phyloP scores from a whole-genome alignment of 345 rosid genomes.

The Durio zibethinus region DNA sequence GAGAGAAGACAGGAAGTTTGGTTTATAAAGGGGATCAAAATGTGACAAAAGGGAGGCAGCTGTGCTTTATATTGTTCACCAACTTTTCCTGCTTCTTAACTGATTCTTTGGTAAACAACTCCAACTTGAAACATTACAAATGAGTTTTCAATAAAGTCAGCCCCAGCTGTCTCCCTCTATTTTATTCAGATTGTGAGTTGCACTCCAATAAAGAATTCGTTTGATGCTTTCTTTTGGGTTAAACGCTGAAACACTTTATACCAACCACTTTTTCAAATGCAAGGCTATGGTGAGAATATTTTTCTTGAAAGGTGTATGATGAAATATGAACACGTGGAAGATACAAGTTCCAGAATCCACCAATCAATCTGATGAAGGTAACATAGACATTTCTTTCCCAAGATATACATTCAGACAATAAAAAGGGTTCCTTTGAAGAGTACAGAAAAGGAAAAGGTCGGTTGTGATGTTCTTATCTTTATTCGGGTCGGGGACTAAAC shows the following conservation, averaged over 20 bases:
- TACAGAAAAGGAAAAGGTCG: background rate
- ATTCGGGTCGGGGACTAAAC: background rate
- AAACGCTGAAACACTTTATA: background rate
- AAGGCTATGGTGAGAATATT: background rate
- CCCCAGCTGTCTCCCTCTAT: background rate
- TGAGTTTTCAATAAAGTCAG: background rate
- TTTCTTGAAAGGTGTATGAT: too few relatives aligned
- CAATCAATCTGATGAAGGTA: background rate
- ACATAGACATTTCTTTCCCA: background rate
- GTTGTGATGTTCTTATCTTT: background rate
- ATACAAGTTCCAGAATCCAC: background rate
- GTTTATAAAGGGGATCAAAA: background rate
- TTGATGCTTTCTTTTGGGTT: background rate
- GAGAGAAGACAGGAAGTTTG: background rate
- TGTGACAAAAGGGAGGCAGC: background rate
- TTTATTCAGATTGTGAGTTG: background rate
- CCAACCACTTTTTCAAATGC: background rate
- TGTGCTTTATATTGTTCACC: background rate
- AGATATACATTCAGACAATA: background rate
- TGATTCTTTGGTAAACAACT: constrained; percentile 13
- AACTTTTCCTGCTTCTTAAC: constrained; percentile 15
- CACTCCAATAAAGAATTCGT: background rate
- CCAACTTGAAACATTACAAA: background rate
- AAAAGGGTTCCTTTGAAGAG: background rate
- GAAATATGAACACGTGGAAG: too few relatives aligned